Evolutionary conservation across 2,329 filamentous ascomycete species (phyloP), one percentile per base, ranked within the genome.

Genomic region (Hypoxylon sp.): DNA sequence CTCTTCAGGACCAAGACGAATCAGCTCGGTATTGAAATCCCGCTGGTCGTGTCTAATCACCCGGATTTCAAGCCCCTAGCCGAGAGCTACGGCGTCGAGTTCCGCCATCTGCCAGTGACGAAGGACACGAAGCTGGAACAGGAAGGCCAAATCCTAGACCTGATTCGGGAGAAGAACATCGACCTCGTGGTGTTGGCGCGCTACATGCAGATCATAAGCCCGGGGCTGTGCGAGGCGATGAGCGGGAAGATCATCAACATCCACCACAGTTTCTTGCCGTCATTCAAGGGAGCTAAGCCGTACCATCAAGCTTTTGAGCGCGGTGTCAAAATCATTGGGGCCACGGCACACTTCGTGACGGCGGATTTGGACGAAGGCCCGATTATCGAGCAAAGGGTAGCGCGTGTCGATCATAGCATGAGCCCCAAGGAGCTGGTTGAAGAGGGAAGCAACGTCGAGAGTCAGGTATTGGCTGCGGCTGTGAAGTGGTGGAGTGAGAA

Each of bases 231-330:
- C 81, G 80, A 84, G 61, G 91, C 87, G 72, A 94, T 96, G 91
- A 91, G 88, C 52, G 92, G 92, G 62, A 89, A 88, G 77, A 96
- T 96, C 81, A 95, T 96, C 89, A 96, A 96, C 81, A 95, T 96
- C 79, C 92, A 96, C 81, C 92, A 96, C 81, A 91, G 87, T 71
- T 96, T 96, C 86, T 78, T 96, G 84, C 92, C 92, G 0, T 90
- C 86, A 8, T 96, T 96, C 87, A 96, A 96, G 84, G 92, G 92
- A 65, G 92, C 92, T 28, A 93, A 93, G 80, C 92, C 92, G 2
- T 96, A 96, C 80, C 92, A 95, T 79, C 92, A 96, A 83, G 92
- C 92, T 6, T 94, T 91, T 76, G 92, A 95, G 68, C 87, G 92
- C 26, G 92, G 92, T 64, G 92, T 96, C 70, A 96, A 96, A 85